Percentiles rank a stretch among this genome's conserved stretches.
These are phyloP conservation scores for Cyberlindnera lachancei DNA, from an alignment of 805 yeast genomes.

Conservation along the genomic window DNA sequence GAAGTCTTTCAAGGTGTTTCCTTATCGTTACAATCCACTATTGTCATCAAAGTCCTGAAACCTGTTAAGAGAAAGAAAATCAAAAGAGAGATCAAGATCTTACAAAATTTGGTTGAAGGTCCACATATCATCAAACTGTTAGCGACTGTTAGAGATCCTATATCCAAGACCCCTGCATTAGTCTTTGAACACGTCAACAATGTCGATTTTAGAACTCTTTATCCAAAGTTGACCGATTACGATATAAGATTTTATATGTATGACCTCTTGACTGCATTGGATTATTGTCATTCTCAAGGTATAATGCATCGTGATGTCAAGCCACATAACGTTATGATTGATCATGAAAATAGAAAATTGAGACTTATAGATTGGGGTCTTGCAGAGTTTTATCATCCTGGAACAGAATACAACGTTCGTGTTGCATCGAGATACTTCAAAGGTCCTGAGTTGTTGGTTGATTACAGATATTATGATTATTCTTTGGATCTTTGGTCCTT, in stretches of 20 bases:
- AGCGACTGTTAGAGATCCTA: constrained; percentile 85
- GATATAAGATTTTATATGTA: constrained; percentile 82
- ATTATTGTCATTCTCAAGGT: constrained; percentile 88
- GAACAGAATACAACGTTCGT: constrained; percentile 83
- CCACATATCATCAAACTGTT: constrained; percentile 69
- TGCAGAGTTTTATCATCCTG: constrained; percentile 88
- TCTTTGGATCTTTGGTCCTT: constrained; percentile 86
- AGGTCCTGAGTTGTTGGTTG: constrained; percentile 85
- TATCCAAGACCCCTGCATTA: constrained; percentile 79
- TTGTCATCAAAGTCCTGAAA: constrained; percentile 86
- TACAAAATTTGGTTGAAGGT: constrained; percentile 79
- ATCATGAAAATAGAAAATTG: constrained; percentile 53
- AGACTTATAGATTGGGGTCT: constrained; percentile 92
- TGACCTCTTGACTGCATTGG: constrained; percentile 75
- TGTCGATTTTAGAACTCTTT: constrained; percentile 77
- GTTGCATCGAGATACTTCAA: constrained; percentile 90
- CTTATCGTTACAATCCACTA: constrained; percentile 47
- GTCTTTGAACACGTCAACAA: constrained; percentile 82
- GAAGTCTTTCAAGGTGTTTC: constrained; percentile 88
- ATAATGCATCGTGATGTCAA: constrained; percentile 93
- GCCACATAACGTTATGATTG: constrained; percentile 92
- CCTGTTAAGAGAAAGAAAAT: constrained; percentile 93
- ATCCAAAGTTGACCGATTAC: constrained; percentile 66
- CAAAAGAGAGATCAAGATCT: constrained; percentile 80
- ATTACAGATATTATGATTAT: constrained; percentile 78